Evolutionary conservation across 371 early-diverging fungal species (phyloP).

Genomic region (Mortierella sp.): DNA sequence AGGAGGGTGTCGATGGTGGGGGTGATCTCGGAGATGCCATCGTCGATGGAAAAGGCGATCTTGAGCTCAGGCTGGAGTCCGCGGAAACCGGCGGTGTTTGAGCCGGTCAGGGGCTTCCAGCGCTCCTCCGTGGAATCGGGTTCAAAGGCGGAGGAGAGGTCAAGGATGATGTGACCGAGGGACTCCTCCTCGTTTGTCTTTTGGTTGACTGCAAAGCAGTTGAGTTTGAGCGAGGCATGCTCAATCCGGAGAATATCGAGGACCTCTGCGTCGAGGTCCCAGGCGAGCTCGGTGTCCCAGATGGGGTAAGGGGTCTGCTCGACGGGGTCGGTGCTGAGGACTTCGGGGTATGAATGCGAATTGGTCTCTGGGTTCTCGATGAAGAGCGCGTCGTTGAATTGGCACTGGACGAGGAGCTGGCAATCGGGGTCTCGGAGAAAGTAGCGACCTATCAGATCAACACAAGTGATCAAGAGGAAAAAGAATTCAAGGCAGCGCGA

Average conservation of each 20-base stretch:
- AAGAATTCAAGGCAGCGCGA: neutral
- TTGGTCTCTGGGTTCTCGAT: constrained; percentile 58
- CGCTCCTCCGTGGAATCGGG: constrained; percentile 45
- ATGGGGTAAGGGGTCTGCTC: constrained; percentile 59
- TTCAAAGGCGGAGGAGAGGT: constrained; percentile 48
- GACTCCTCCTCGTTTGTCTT: constrained; percentile 48
- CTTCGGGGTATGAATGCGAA: constrained; percentile 50
- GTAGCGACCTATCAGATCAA: constrained; percentile 39
- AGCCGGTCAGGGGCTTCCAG: constrained; percentile 38
- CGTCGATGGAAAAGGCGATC: constrained; percentile 57
- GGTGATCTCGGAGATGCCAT: constrained; percentile 37
- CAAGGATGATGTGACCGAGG: constrained; percentile 59
- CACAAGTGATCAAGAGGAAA: neutral
- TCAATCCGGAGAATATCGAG: constrained; percentile 58
- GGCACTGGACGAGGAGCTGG: constrained; percentile 52
- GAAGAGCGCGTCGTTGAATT: constrained; percentile 57
- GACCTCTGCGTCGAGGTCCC: constrained; percentile 61
- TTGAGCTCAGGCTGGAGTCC: constrained; percentile 58
- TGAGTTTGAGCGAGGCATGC: constrained; percentile 58
- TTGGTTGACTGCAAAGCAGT: constrained; percentile 57
- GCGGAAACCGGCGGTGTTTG: constrained; percentile 39
- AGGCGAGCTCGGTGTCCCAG: constrained; percentile 62
- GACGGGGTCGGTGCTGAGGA: constrained; percentile 57
- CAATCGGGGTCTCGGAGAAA: constrained; percentile 49
- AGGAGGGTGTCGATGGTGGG: constrained; percentile 49